phyloP scores from a whole-genome alignment of 179 eudicot species.

The Spinacia oleracea region DNA sequence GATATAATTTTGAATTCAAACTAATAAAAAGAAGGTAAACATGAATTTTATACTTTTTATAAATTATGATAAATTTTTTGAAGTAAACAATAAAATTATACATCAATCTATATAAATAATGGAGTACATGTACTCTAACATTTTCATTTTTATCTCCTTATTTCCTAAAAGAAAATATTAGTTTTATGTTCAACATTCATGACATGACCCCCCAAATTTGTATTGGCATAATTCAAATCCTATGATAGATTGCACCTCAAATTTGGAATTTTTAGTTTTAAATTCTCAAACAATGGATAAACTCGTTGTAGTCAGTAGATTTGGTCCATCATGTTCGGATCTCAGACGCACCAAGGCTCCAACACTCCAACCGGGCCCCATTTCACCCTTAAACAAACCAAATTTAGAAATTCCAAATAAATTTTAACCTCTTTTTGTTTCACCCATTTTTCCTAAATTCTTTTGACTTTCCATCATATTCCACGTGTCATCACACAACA shows the following conservation, averaged over 20 bases:
- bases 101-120: too few relatives aligned
- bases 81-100: too few relatives aligned
- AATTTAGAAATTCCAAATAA: not conserved
- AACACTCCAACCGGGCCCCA: slow-evolving; percentile 14
- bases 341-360: slow-evolving; percentile 28
- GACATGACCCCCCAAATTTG: not conserved
- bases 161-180: too few relatives aligned
- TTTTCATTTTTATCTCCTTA: too few relatives aligned
- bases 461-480: slow-evolving; percentile 9
- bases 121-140: too few relatives aligned
- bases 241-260: not conserved
- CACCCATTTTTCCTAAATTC: not conserved
- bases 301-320: not conserved
- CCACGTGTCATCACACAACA: slow-evolving; percentile 13
- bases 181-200: not conserved
- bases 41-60: too few relatives aligned
- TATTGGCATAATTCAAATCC: slow-evolving; percentile 10
- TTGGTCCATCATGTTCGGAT: slow-evolving; percentile 37
- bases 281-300: not conserved
- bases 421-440: not conserved
- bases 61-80: too few relatives aligned
- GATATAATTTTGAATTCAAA: not conserved
- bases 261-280: not conserved
- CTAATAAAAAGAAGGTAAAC: too few relatives aligned
- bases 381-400: slow-evolving; percentile 15